Evolutionary conservation across 129 eudicot genomes (phyloP).

Genomic region (Dittrichia graveolens): DNA sequence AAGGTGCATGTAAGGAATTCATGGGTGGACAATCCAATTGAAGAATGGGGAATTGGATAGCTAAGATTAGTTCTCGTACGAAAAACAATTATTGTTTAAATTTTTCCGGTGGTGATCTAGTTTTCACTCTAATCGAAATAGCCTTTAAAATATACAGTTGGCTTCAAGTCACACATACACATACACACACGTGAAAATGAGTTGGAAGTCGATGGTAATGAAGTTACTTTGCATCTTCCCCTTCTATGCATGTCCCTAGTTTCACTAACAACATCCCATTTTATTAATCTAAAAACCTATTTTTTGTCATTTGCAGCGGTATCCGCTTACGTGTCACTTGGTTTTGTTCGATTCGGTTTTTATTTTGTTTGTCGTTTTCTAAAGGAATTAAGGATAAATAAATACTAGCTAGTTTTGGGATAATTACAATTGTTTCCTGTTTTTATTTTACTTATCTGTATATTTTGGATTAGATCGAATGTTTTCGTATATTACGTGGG

Average conservation of each 20-base stretch:
- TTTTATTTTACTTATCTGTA: background rate
- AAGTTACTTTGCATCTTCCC: conserved; percentile 33
- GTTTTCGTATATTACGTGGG: too few relatives aligned
- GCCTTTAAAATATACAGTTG: too few relatives aligned
- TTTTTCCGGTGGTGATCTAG: too few relatives aligned
- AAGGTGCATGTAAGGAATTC: too few relatives aligned
- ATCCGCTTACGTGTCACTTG: conserved; percentile 5
- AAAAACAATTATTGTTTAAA: too few relatives aligned
- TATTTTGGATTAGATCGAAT: too few relatives aligned
- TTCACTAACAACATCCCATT: conserved; percentile 25
- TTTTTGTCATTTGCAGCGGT: conserved; percentile 10
- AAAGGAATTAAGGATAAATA: too few relatives aligned
- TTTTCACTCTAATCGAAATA: too few relatives aligned
- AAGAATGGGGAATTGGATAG: too few relatives aligned
- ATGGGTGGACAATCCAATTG: too few relatives aligned
- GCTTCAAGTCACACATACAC: background rate
- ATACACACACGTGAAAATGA: conserved; percentile 40
- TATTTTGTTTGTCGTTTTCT: conserved; percentile 9
- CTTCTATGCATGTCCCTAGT: conserved; percentile 24
- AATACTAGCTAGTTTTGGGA: too few relatives aligned
- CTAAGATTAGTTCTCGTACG: too few relatives aligned
- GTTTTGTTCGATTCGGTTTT: conserved; percentile 4
- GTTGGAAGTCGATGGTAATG: conserved; percentile 30
- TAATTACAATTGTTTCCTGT: background rate
- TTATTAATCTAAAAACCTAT: conserved; percentile 9